Percentiles rank a stretch among this genome's conserved stretches.
Conservation (phyloP, 441 rosid species). For the Pelargonium myrrhifolium region DNA sequence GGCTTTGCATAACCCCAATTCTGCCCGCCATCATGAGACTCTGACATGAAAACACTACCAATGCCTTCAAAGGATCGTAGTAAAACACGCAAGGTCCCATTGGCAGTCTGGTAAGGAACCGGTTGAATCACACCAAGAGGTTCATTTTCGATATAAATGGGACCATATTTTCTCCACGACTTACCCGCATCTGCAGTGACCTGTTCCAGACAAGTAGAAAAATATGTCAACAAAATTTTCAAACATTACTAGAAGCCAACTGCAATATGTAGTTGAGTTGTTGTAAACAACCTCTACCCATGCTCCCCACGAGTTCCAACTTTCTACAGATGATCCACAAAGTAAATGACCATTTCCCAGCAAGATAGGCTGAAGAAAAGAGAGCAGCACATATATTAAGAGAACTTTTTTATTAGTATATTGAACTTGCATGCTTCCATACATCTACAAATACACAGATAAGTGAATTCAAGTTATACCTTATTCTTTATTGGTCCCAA, state of each 20-base stretch:
- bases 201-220: constrained; percentile 28
- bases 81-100: constrained; percentile 56
- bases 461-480: constrained; percentile 30
- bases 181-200: constrained; percentile 58
- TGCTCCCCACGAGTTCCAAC: constrained; percentile 97
- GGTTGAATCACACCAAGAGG: constrained; percentile 92
- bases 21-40: constrained; percentile 65
- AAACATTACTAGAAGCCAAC: constrained; percentile 16
- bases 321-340: constrained; percentile 85
- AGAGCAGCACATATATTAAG: no score
- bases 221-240: constrained; percentile 2
- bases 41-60: constrained; percentile 63
- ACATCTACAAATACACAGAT: not conserved
- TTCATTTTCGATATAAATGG: constrained; percentile 51
- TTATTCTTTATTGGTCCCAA: constrained; percentile 85
- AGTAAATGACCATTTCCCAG: constrained; percentile 59
- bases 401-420: not conserved
- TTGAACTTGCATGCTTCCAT: not conserved
- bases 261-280: constrained; percentile 3
- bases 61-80: constrained; percentile 54
- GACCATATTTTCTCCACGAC: constrained; percentile 79
- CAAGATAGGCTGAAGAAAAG: constrained; percentile 53
- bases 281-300: constrained; percentile 58
- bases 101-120: constrained; percentile 54
- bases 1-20: constrained; percentile 65